Base-by-base conservation (phyloP, 495 filamentous ascomycete genomes). In the Platismatia glauca region DNA sequence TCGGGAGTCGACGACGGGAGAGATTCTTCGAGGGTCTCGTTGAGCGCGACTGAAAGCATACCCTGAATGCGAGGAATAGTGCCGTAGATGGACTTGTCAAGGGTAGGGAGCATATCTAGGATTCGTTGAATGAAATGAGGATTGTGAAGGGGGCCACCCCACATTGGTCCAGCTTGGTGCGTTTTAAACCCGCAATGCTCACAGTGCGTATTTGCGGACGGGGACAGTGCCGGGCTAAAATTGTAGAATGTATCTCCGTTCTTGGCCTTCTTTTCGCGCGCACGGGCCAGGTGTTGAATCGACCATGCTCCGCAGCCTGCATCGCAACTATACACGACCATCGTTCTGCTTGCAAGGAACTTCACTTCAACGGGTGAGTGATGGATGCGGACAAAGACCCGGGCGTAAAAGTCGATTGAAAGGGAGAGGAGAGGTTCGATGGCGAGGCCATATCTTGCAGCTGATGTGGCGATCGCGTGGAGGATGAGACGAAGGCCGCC, bases 331-430 rank as follows among this genome's bases (percentile, higher is more conserved):
- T 96, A 96, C 3, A 95, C 88, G 0, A 95, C 57, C 91, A 99
- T 96, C 0, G 88, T 95, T 70, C 90, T 96, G 24, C 89, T 86
- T 4, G 89, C 87, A 18, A 89, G 79, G 60, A 91, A 90, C 70
- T 99, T 99, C 59, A 97, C 92, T 61, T 90, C 84, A 0, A 83
- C 84, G 0, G 91, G 86, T 3, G 88, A 90, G 55, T 82, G 88
- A 61, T 82, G 78, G 37, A 99, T 78, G 1, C 89, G 86, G 60
- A 99, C 86, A 70, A 97, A 99, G 1, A 96, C 77, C 52, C 95
- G 83, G n/a, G 83, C 81, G 71, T 99, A 99, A 71, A 90, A 99
- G 72, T 99, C 94, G 60, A 97, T 94, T 15, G 89, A 95, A 9
- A 99, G 81, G 20, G 90, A 95, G 18, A 99, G 79, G 1, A 97